These are phyloP conservation scores for Haplosporangium sp. DNA, from an alignment of 371 early-diverging fungal species.

Conservation along the genomic window DNA sequence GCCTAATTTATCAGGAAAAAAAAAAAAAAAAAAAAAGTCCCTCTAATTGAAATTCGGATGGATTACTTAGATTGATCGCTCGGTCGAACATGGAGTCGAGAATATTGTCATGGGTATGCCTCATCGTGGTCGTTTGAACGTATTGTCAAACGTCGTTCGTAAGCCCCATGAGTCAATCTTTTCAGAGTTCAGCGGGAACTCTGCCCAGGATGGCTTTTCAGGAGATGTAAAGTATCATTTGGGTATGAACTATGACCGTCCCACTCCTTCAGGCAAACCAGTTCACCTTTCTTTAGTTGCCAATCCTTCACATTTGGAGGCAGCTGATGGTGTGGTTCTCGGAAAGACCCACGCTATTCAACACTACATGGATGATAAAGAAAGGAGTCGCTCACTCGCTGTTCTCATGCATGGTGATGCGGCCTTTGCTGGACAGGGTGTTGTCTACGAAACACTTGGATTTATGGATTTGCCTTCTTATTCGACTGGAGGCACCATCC, in stretches of 20 bases:
- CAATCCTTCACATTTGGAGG: slow-evolving; percentile 99
- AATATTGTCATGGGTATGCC: slow-evolving; percentile 98
- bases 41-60: background rate
- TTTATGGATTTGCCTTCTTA: slow-evolving; percentile 95
- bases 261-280: slow-evolving; percentile 95
- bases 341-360: slow-evolving; percentile 97
- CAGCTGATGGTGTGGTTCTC: slow-evolving; percentile 96
- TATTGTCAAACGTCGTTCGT: slow-evolving; percentile 97
- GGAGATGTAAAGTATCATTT: slow-evolving; percentile 99
- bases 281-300: slow-evolving; percentile 96
- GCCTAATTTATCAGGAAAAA: no score
- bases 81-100: slow-evolving; percentile 94
- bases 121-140: slow-evolving; percentile 98
- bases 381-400: slow-evolving; percentile 86
- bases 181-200: slow-evolving; percentile 93
- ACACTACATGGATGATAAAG: slow-evolving; percentile 89
- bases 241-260: slow-evolving; percentile 96
- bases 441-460: slow-evolving; percentile 97
- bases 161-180: slow-evolving; percentile 98
- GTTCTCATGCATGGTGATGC: slow-evolving; percentile 98
- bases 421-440: slow-evolving; percentile 97
- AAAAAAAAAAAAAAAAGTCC: background rate
- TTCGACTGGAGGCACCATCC: slow-evolving; percentile 96
- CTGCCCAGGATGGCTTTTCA: slow-evolving; percentile 89
- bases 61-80: slow-evolving; percentile 57